Evolutionary conservation across 106 monocot genomes (phyloP), one percentile per base, ranked within the genome.

Genomic region (Allium fistulosum): DNA sequence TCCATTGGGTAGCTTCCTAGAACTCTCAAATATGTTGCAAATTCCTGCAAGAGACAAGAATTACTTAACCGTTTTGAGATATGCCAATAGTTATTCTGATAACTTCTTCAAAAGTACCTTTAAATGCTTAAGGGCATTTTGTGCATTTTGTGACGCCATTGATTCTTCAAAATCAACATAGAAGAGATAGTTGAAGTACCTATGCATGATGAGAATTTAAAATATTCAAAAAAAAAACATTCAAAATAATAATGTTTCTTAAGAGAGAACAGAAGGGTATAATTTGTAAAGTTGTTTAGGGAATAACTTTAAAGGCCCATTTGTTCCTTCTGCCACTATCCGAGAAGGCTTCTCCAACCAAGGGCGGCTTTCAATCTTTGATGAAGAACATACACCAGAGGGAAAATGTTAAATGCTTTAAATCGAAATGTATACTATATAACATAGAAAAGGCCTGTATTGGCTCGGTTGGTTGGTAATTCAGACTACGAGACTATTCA

Each of bases 161-260:
- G 97, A 97, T 60, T 84, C 89, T 76, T 97, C 97, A 72, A 97
- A 89, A 78, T 97, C 97, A 10, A 97, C 88, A 71, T 89, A 85
- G 79, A 97, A 92, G 48, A 97, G 87, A 73, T 97, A 97, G 65
- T 90, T 81, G 72, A 97, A 97, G 71, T 84, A 87, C 75, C 97
- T 97, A 63, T 53, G 6, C 16, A 51, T 46, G 4, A 46, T 46
- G n/a, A 63, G n/a, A 46, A 46, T 45, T 14, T 37, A 55, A 55
- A 55, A 55, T 55, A 8, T 68, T 16, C 16, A 71, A 68, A 61
- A 12, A 69, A 72, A 72, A 62, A 26, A 11, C 0, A 53, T 16
- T 9, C 52, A 16, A 62, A n/a, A 48, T 17, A 65, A 8, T 65
- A 0, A 49, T 22, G 18, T 67, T 28, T 37, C 37, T 37, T 37